A percentile compares a stretch with the other conserved stretches of the same genome.
Evolutionary conservation across 495 filamentous ascomycete genomes (phyloP).

Genomic region (Podospora fimiseda): DNA sequence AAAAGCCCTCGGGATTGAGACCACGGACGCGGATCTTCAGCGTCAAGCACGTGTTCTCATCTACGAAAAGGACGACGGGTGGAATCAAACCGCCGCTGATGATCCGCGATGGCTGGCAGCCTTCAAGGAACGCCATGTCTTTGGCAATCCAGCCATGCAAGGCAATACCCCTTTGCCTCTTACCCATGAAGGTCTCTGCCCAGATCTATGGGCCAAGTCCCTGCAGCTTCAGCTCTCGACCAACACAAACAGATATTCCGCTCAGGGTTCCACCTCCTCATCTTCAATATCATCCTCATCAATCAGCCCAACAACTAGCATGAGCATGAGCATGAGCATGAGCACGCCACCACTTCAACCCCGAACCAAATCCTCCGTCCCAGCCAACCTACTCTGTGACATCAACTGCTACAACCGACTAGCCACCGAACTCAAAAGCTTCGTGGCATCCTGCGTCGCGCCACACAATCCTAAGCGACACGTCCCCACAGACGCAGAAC

Average conservation of each 20-base stretch:
- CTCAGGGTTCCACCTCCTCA: background rate
- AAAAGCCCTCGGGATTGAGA: conserved; percentile 43
- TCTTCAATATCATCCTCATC: background rate
- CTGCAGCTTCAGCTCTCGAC: background rate
- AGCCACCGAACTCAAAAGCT: conserved; percentile 42
- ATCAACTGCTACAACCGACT: conserved; percentile 49
- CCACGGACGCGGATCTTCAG: conserved; percentile 58
- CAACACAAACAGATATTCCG: background rate
- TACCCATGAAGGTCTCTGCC: background rate
- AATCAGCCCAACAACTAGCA: background rate
- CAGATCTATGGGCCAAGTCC: background rate
- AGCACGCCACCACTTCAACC: background rate
- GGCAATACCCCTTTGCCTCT: conserved; percentile 14
- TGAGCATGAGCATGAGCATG: conserved; percentile 20
- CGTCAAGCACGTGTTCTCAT: conserved; percentile 57
- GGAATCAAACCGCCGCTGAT: conserved; percentile 68
- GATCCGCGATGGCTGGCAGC: conserved; percentile 53
- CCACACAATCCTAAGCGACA: conserved; percentile 48
- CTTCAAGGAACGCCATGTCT: conserved; percentile 37
- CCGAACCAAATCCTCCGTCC: background rate
- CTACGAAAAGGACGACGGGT: conserved; percentile 59
- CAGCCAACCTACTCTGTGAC: conserved; percentile 35
- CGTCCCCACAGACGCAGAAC: conserved; percentile 47
- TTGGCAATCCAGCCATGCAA: conserved; percentile 7
- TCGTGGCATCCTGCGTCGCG: conserved; percentile 41